Evolutionary conservation across 257 asterid species (phyloP).

Genomic region (Nicotiana otophora): DNA sequence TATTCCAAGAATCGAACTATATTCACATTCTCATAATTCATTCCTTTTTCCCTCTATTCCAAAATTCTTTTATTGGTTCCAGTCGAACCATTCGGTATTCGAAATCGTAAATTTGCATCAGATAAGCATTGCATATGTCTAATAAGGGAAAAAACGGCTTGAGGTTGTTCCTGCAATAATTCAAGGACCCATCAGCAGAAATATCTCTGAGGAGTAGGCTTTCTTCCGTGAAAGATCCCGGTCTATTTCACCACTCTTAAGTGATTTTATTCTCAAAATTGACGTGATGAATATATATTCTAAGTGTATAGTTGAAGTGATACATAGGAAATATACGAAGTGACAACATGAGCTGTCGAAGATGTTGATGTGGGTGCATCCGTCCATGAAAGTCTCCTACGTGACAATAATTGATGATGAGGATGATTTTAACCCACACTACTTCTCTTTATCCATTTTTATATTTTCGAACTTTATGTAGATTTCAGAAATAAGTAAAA

Average conservation of each 20-base stretch:
- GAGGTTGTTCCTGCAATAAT: too few relatives aligned
- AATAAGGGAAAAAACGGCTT: background rate
- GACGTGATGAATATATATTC: background rate
- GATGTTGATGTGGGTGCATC: background rate
- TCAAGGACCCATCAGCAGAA: too few relatives aligned
- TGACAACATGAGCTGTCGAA: background rate
- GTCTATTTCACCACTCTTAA: background rate
- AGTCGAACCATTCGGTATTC: background rate
- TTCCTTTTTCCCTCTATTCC: background rate
- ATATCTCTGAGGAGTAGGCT: too few relatives aligned
- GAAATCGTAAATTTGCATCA: too few relatives aligned
- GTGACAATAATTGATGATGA: background rate
- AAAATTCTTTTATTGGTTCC: background rate
- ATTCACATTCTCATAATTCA: conserved; percentile 24
- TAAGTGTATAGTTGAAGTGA: background rate
- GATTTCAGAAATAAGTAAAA: background rate
- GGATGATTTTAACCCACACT: background rate
- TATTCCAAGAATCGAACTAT: conserved; percentile 17
- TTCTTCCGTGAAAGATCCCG: too few relatives aligned
- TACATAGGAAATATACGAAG: background rate
- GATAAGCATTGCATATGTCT: background rate
- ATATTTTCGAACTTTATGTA: background rate
- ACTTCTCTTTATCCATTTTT: background rate
- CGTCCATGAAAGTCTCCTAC: background rate
- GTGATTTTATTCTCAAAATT: background rate